A percentile compares a stretch with the other conserved stretches of the same genome.
These are phyloP conservation scores for Rhizoclosmatium globosum DNA, from an alignment of 192 early-diverging fungal genomes.

Conservation along the genomic window DNA sequence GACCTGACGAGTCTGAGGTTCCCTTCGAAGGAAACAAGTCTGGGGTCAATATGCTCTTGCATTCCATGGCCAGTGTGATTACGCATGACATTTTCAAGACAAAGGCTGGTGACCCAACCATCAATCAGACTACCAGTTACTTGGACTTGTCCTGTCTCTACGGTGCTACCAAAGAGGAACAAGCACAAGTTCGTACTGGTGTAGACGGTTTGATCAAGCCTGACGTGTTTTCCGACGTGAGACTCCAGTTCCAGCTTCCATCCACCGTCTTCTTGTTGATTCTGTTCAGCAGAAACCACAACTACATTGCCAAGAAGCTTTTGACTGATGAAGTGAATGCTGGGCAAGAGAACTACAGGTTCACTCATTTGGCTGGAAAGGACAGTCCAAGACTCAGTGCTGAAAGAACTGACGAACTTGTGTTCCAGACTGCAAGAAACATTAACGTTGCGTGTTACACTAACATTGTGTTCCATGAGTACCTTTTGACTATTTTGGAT, in stretches of 20 bases:
- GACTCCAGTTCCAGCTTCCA: conserved; percentile 40
- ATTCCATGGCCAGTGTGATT: conserved; percentile 52
- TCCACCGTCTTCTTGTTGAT: conserved; percentile 49
- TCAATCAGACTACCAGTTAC: conserved; percentile 55
- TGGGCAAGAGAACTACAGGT: conserved; percentile 45
- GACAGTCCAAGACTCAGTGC: conserved; percentile 17
- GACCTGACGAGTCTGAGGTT: conserved; percentile 7
- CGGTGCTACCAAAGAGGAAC: conserved; percentile 44
- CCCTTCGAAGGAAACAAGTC: conserved; percentile 32
- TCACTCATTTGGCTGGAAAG: conserved; percentile 35
- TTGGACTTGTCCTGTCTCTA: conserved; percentile 52
- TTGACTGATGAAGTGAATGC: conserved; percentile 37
- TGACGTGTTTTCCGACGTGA: conserved; percentile 15
- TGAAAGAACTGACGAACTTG: conserved; percentile 48
- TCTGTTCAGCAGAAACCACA: conserved; percentile 60
- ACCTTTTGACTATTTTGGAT: conserved; percentile 52
- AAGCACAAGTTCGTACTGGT: conserved; percentile 1
- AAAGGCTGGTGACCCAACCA: conserved; percentile 40
- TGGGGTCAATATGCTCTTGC: conserved; percentile 52
- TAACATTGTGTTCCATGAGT: conserved; percentile 55
- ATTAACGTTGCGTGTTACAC: conserved; percentile 56
- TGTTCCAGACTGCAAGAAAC: conserved; percentile 61
- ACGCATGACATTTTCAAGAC: conserved; percentile 57
- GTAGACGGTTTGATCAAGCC: conserved; percentile 8
- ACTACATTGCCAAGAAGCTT: conserved; percentile 57